Percentiles rank a stretch among this genome's conserved stretches.
Conservation (phyloP, 2,329 filamentous ascomycete genomes). For the Endothia cerciana region DNA sequence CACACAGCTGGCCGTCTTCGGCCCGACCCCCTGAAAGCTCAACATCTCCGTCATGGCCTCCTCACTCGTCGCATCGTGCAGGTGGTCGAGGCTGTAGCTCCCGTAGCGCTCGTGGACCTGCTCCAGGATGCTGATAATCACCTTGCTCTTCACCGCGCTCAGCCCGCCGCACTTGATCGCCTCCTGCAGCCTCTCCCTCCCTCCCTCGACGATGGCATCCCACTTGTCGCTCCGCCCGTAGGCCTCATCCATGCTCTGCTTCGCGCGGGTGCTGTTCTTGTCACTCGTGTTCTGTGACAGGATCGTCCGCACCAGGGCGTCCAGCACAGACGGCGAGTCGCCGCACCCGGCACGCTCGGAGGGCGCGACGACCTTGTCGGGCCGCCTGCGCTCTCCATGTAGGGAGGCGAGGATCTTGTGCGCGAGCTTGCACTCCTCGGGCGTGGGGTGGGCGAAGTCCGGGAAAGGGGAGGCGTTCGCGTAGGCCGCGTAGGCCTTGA, state of each 20-base stretch:
- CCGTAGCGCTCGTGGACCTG: slow-evolving; percentile 58
- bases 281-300: slow-evolving; percentile 59
- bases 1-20: slow-evolving; percentile 59
- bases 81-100: slow-evolving; percentile 52
- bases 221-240: slow-evolving; percentile 50
- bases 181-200: slow-evolving; percentile 48
- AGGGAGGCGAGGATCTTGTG: slow-evolving; percentile 64
- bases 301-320: slow-evolving; percentile 56
- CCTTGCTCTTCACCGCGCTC: slow-evolving; percentile 71
- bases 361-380: slow-evolving; percentile 64
- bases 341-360: slow-evolving; percentile 66
- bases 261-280: slow-evolving; percentile 63
- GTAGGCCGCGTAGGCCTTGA: slow-evolving; percentile 47
- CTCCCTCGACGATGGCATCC: slow-evolving; percentile 46
- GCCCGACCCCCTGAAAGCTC: slow-evolving; percentile 54
- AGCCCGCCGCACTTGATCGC: slow-evolving; percentile 75
- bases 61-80: slow-evolving; percentile 47
- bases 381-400: slow-evolving; percentile 67
- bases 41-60: slow-evolving; percentile 56
- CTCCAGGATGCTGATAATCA: slow-evolving; percentile 70
- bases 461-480: slow-evolving; percentile 65
- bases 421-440: slow-evolving; percentile 70
- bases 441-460: slow-evolving; percentile 66
- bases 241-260: slow-evolving; percentile 48
- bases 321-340: slow-evolving; percentile 53